Base-by-base conservation (phyloP, 2,329 filamentous ascomycete species). In the Ceratocystis destructans region DNA sequence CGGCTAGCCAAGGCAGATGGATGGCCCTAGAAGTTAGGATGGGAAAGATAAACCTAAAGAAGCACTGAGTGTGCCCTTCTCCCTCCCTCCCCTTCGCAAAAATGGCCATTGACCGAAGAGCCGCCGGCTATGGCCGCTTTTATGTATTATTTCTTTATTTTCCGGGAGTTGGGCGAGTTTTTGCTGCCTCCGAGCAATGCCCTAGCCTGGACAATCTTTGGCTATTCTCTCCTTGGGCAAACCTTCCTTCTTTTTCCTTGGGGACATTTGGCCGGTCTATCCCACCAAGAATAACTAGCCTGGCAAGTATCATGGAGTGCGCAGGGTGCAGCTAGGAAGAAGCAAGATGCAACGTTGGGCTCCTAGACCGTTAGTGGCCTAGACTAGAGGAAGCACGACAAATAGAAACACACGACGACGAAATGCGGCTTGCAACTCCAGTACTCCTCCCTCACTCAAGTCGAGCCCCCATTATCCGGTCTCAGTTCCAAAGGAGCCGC, bases 401-500 rank as follows among this genome's bases (percentile, higher is more conserved):
- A 20, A 61, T 37, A 61, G 12, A n/a, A n/a, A 10, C 6, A 6
- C 17, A 22, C 22, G 22, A 48, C 22, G 22, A 48, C 6, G 20
- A n/a, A 48, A 48, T 48, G 17, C 20, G n/a, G 46, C 37, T 41
- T 41, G 37, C 37, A 28, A 59, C 28, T 20, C 25, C 37, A 7
- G 17, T 61, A n/a, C 33, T 28, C 12, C n/a, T 61, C 57, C 15
- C n/a, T 20, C 57, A 50, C 6, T 25, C 46, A 50, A 50, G 46
- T 12, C 37, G 20, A 22, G 3, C 57, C 59, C 59, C 59, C 33
- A 37, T 62, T 45, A 46, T 10, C 33, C 6, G 45, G 20, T 10
- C 12, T 25, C 12, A 55, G 50, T 44, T 45, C 37, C 33, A 62
- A 62, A 62, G 59, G 59, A 62, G 33, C 59, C 59, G 59, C 59